Percentiles rank a stretch among this genome's conserved stretches.
Evolutionary conservation across 1,139 yeast species (phyloP).

Genomic region (Yamadazyma siamensis): DNA sequence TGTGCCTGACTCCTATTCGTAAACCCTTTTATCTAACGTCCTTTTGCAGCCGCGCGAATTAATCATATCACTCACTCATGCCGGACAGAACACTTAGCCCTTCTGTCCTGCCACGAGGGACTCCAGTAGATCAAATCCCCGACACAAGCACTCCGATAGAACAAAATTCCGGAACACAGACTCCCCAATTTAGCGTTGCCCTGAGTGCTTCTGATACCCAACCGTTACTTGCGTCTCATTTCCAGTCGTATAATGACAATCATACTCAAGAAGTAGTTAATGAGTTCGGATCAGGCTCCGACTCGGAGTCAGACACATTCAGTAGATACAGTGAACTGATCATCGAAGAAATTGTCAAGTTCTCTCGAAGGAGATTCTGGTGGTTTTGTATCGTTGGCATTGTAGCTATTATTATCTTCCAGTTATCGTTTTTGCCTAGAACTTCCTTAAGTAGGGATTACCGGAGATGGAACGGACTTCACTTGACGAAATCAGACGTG

Average conservation of each 20-base stretch:
- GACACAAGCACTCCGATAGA: constrained; percentile 1
- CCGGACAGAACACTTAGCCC: too few species aligned
- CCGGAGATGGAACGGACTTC: constrained; percentile 67
- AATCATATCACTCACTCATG: too few species aligned
- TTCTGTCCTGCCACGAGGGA: constrained; percentile 1
- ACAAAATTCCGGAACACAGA: constrained; percentile 1
- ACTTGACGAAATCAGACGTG: constrained; percentile 60
- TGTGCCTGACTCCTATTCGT: too few species aligned
- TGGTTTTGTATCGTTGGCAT: constrained; percentile 55
- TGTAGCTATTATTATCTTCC: constrained; percentile 51
- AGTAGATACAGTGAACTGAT: constrained; percentile 9
- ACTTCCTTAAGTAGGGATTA: constrained; percentile 84
- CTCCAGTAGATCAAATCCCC: background rate
- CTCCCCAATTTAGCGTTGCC: constrained; percentile 3
- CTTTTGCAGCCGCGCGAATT: too few species aligned
- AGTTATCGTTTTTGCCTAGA: constrained; percentile 77
- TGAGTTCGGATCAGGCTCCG: background rate
- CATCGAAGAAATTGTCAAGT: constrained; percentile 16
- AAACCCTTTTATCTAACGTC: too few species aligned
- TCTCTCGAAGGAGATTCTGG: constrained; percentile 42
- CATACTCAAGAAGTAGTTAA: constrained; percentile 1
- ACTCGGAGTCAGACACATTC: background rate
- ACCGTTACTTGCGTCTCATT: constrained; percentile 6
- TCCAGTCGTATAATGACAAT: constrained; percentile 1
- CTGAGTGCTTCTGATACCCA: constrained; percentile 3